phyloP scores from a whole-genome alignment of 192 early-diverging fungal genomes.

The Coemansia sp. region DNA sequence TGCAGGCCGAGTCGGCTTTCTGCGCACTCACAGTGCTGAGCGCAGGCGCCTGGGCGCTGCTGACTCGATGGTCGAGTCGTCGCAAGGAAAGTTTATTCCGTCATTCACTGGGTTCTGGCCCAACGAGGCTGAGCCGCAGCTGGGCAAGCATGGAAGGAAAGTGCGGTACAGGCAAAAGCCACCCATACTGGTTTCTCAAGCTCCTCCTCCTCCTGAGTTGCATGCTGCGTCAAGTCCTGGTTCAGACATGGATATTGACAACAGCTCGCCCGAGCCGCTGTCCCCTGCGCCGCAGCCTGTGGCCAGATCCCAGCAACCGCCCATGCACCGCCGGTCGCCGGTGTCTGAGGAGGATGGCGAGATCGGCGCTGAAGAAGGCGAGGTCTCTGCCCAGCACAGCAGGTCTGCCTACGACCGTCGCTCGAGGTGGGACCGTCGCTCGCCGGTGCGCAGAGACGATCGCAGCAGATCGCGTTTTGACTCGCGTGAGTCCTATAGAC shows the following conservation, averaged over 20 bases:
- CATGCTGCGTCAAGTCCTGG: not conserved
- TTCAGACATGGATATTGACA: slow-evolving; percentile 44
- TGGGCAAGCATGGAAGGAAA: slow-evolving; percentile 32
- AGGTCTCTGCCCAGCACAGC: slow-evolving; percentile 1
- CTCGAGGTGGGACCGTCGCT: not conserved
- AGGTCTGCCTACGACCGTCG: not conserved
- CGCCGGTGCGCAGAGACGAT: slow-evolving; percentile 1
- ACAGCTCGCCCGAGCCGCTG: slow-evolving; percentile 7
- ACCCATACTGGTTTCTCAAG: slow-evolving; percentile 14
- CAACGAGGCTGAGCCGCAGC: slow-evolving; percentile 12
- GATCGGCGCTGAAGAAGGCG: slow-evolving; percentile 42
- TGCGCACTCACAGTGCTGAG: slow-evolving; percentile 31
- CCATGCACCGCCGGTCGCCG: not conserved
- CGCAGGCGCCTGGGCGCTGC: slow-evolving; percentile 1
- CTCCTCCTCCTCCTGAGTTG: not conserved
- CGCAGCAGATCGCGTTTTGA: slow-evolving; percentile 9
- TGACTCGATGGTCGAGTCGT: slow-evolving; percentile 21
- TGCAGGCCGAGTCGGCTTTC: slow-evolving; percentile 36
- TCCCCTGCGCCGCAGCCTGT: not conserved
- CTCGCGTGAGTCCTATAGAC: not conserved
- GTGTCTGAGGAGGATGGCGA: slow-evolving; percentile 39
- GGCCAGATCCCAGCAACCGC: not conserved
- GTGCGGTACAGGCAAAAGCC: slow-evolving; percentile 33
- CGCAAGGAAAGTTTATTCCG: slow-evolving; percentile 16
- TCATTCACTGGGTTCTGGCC: slow-evolving; percentile 53